A percentile compares a stretch with the other conserved stretches of the same genome.
Conservation (phyloP, 2,329 filamentous ascomycete genomes). For the Coniochaeta hoffmannii region DNA sequence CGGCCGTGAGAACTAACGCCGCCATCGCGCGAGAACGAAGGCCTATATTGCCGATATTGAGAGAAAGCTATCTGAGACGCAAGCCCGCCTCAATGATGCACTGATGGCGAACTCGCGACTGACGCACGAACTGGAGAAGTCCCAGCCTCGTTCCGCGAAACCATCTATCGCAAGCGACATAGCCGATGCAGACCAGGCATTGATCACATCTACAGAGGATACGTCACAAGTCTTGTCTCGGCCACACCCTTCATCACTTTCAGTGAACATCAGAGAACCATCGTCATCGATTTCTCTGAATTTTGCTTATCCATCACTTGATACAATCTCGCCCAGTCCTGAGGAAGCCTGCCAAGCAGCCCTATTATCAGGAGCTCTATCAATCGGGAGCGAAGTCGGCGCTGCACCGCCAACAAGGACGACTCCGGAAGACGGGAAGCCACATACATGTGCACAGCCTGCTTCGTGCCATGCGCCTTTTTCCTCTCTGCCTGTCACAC, state of each 20-base stretch:
- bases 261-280: neutral
- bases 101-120: slow-evolving; percentile 7
- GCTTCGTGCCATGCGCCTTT: neutral
- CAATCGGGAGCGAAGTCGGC: neutral
- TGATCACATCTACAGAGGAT: too few relatives aligned
- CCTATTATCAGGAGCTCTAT: neutral
- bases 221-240: too few relatives aligned
- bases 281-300: neutral
- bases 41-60: slow-evolving; percentile 31
- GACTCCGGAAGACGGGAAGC: neutral
- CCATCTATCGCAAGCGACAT: neutral
- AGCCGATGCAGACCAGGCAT: neutral
- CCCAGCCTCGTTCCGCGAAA: neutral
- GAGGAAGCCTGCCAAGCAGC: too few relatives aligned
- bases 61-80: slow-evolving; percentile 15
- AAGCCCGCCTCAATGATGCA: slow-evolving; percentile 13
- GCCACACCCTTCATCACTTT: neutral
- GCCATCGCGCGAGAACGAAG: slow-evolving; percentile 37
- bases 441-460: neutral
- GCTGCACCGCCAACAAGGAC: neutral
- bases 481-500: neutral
- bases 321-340: neutral
- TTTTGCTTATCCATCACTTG: neutral
- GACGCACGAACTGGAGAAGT: slow-evolving; percentile 4
- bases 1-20: slow-evolving; percentile 43